Percentiles rank a stretch among this genome's conserved stretches.
Conservation (phyloP, 75 land plant genomes). For the Adiantum capillusveneris region DNA sequence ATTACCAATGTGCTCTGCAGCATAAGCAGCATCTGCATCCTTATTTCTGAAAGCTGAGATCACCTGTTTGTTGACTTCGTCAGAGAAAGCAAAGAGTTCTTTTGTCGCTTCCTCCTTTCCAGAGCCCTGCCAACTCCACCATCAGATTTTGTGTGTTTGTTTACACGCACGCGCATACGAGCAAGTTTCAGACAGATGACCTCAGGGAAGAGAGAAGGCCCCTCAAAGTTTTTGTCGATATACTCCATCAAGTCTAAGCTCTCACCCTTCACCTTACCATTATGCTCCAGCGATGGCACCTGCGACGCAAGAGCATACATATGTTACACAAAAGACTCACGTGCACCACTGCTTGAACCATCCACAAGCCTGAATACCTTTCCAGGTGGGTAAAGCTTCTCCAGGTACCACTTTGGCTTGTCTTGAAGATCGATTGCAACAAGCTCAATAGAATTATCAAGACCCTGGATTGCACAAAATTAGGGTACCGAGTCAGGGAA, state of each 20-base stretch:
- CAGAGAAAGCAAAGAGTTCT: not conserved
- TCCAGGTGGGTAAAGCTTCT: constrained; percentile 70
- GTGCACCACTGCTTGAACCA: no score
- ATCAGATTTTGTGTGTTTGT: not conserved
- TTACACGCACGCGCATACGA: not conserved
- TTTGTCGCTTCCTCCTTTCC: no score
- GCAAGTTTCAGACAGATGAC: not conserved
- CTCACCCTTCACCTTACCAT: constrained; percentile 39
- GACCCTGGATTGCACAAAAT: no score
- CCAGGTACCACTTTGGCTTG: constrained; percentile 37
- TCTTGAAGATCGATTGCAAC: constrained; percentile 44
- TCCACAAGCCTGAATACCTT: constrained; percentile 34
- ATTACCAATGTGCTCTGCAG: constrained; percentile 2
- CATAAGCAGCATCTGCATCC: no score
- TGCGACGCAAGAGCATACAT: not conserved
- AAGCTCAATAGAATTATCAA: constrained; percentile 50
- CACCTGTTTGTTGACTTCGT: not conserved
- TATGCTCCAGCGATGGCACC: constrained; percentile 40
- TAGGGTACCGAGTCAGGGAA: no score
- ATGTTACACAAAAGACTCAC: no score
- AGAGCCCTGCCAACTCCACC: not conserved
- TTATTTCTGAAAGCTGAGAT: no score
- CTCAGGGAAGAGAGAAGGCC: constrained; percentile 24
- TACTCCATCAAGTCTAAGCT: constrained; percentile 33
- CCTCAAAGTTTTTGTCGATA: constrained; percentile 28